A percentile compares a stretch with the other conserved stretches of the same genome.
Conservation (phyloP, 495 filamentous ascomycete genomes). For the Trichoderma asperelloides region DNA sequence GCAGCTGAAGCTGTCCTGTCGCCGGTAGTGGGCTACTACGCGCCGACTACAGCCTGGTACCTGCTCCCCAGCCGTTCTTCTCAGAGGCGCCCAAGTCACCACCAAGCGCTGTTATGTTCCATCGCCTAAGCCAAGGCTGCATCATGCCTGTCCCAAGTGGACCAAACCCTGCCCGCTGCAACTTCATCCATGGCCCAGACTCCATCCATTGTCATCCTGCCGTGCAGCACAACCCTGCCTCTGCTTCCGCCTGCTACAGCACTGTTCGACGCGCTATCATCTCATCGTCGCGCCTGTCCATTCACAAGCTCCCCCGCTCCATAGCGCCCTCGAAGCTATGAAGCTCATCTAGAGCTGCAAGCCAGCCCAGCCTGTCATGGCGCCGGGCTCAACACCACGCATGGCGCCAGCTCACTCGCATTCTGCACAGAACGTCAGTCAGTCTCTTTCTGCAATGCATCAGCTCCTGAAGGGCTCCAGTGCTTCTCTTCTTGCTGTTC, state of each 20-base stretch:
- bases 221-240: not conserved
- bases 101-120: not conserved
- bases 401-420: not conserved
- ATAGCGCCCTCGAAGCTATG: not conserved
- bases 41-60: not conserved
- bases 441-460: not conserved
- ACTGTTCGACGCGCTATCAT: not conserved
- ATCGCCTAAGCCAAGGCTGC: not conserved
- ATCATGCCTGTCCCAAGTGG: not conserved
- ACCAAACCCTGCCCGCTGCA: not conserved
- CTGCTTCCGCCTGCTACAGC: not conserved
- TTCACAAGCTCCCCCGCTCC: not conserved
- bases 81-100: not conserved
- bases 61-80: not conserved
- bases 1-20: too few species aligned
- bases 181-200: not conserved
- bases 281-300: not conserved
- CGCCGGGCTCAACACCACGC: not conserved
- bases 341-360: not conserved
- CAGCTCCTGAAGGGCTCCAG: too few species aligned
- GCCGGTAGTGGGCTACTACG: too few species aligned
- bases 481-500: not conserved
- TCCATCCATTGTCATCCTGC: not conserved
- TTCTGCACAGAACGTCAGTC: not conserved
- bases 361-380: not conserved